Evolutionary conservation across 257 asterid genomes (phyloP), one percentile per base, ranked within the genome.

Genomic region (Solanum chiquidenum): DNA sequence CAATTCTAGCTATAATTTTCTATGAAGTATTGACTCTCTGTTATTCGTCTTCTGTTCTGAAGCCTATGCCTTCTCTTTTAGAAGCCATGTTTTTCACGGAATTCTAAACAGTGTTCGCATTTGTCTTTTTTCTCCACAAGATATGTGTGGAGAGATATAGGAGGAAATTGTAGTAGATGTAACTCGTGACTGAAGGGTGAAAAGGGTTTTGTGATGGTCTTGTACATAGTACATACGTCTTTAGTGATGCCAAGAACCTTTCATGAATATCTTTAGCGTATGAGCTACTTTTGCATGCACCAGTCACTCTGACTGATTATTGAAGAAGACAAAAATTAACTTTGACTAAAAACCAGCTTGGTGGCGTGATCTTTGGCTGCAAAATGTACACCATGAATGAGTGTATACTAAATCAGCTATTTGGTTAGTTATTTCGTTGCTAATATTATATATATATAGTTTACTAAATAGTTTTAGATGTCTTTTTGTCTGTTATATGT

Each of bases 331-430:
- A 13, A 27, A 42, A 79, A 44, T 25, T 7, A 79, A 79, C 64
- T 73, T 88, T 92, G 88, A 86, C 25, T 5, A 92, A 79, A 68
- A 40, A 20, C 84, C 83, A 84, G 73, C 91, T 92, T 37, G 92
- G 93, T 1, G 91, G 90, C 29, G 91, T 92, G 23, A 87, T 92
- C 33, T 92, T 92, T 86, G 92, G 94, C 52, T 91, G 93, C 91
- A 89, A 84, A 87, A 86, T 87, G 5, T 73, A 13, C 33, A 92
- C 94, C 35, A 88, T 91, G 35, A 68, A 35, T 42, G 92, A 92
- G 85, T 91, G 93, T 38, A 88, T 91, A 25, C 35, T 1, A 31
- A 88, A 68, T 58, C 92, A 92, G n/a, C 79, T 92, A 46, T 92
- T 90, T 34, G 94, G 94, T 92, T 25, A 90, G 91, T 85, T 64